A percentile compares a stretch with the other conserved stretches of the same genome.
Evolutionary conservation across 352 stramenopile species (phyloP).

Genomic region (Pythium volutum): DNA sequence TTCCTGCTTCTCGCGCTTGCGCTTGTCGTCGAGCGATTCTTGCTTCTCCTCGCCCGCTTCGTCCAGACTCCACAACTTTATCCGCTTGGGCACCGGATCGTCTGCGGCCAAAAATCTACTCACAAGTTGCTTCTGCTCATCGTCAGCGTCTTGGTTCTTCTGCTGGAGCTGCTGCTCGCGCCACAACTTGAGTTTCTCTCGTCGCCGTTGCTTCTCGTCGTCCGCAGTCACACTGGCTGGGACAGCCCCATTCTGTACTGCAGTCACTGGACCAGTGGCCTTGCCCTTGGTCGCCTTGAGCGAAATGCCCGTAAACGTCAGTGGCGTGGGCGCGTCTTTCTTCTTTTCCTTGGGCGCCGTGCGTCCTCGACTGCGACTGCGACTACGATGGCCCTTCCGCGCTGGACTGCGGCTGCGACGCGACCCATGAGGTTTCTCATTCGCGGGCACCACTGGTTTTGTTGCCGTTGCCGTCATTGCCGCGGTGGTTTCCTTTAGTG

Average conservation of each 20-base stretch:
- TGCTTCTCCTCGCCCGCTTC: constrained; percentile 58
- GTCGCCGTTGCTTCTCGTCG: constrained; percentile 46
- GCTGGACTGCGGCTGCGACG: constrained; percentile 29
- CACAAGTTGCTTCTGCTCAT: constrained; percentile 35
- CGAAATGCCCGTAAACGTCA: constrained; percentile 69
- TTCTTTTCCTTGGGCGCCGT: not conserved
- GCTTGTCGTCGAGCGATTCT: constrained; percentile 47
- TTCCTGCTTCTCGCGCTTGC: constrained; percentile 46
- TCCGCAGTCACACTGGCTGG: not conserved
- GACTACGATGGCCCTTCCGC: constrained; percentile 26
- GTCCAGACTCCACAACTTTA: constrained; percentile 61
- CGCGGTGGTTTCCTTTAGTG: not conserved
- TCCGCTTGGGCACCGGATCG: constrained; percentile 60
- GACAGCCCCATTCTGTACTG: not conserved
- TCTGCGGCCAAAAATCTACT: constrained; percentile 58
- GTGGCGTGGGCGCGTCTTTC: constrained; percentile 25
- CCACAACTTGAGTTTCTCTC: constrained; percentile 52
- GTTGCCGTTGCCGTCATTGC: not conserved
- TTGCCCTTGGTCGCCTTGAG: constrained; percentile 40
- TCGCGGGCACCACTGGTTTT: not conserved
- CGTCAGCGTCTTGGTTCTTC: constrained; percentile 32
- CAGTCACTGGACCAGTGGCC: not conserved
- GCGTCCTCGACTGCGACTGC: constrained; percentile 22
- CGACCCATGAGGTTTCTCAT: not conserved
- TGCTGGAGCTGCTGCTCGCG: constrained; percentile 61